phyloP scores from a whole-genome alignment of 2,329 filamentous ascomycete genomes.

The Aspergillus persii region DNA sequence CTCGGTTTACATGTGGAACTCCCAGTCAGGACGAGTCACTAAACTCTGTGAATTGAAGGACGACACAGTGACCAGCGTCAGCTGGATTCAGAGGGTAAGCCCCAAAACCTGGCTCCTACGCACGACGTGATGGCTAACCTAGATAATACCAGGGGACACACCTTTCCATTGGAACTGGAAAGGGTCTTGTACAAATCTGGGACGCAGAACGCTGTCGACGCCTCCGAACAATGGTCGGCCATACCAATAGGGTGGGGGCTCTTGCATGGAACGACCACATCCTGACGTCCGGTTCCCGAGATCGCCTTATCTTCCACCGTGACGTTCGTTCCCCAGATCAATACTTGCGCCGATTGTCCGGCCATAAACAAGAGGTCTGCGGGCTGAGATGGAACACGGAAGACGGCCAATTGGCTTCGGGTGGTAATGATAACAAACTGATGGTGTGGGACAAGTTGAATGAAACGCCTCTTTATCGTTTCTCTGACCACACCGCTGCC shows the following conservation, averaged over 20 bases:
- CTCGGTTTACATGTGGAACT: constrained; percentile 99
- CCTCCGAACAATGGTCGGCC: constrained; percentile 92
- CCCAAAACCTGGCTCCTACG: not conserved
- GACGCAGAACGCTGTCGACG: constrained; percentile 84
- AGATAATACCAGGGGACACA: constrained; percentile 67
- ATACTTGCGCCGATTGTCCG: constrained; percentile 79
- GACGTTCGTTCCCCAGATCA: constrained; percentile 92
- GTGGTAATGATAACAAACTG: constrained; percentile 97
- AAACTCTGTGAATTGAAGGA: constrained; percentile 91
- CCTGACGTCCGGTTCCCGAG: constrained; percentile 88
- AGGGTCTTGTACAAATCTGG: constrained; percentile 96
- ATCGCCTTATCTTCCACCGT: constrained; percentile 90
- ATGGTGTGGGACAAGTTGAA: constrained; percentile 98
- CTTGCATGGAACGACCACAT: constrained; percentile 98
- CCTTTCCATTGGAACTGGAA: constrained; percentile 89
- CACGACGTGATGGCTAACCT: constrained; percentile 10
- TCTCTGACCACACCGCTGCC: constrained; percentile 89
- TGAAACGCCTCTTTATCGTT: constrained; percentile 90
- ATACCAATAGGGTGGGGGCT: constrained; percentile 88
- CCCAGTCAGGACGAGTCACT: constrained; percentile 82
- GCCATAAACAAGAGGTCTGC: constrained; percentile 98
- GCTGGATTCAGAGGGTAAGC: constrained; percentile 85
- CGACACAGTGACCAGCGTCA: constrained; percentile 93
- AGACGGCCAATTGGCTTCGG: constrained; percentile 89
- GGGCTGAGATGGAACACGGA: constrained; percentile 96